Base-by-base conservation (phyloP, 164 flowering plant genomes). In the Piper betle region DNA sequence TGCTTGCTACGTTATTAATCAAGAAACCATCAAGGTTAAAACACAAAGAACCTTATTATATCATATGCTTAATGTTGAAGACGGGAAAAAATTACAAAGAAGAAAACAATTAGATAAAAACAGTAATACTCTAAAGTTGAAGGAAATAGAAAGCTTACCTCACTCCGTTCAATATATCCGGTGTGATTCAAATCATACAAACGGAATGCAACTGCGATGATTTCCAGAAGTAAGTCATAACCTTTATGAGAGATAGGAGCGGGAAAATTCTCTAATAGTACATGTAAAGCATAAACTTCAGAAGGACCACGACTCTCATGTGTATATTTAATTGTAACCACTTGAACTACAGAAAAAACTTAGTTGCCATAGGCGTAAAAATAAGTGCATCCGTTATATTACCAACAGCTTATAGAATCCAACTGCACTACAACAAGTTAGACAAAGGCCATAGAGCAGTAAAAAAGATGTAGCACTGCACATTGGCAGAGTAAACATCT, bases 101-200 rank as follows among this genome's bases (percentile, higher is more conserved):
- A 6, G 52, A 17, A 5, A 46, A 46, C 10, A 46, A 46, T 46
- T 46, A 46, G 15, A 46, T 6, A 42, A 42, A 42, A 42, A 42
- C 6, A 6, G 11, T 42, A 46, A 6, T 25, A 25, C 33, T 25
- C 50, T 5, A 3, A 46, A 46, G 15, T 46, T 3, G 15, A 46
- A 46, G 15, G 50, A 46, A 46, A 46, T 46, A 46, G 15, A 46
- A 6, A 48, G 37, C 18, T 77, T 64, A 92, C 98, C 83, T 87
- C 93, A 5, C 80, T 83, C 17, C 74, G 85, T 67, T 85, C 95
- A 39, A 92, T 92, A 75, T 56, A 92, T 25, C 98, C 93, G 37
- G 90, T 87, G 53, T 77, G 76, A 67, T 80, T 73, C 53, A 84
- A 72, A 77, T 89, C 96, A 68, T 83, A 89, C 68, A 92, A 68